Conservation (phyloP, 2,329 filamentous ascomycete genomes). For the Colletotrichum gloeosporioides region DNA sequence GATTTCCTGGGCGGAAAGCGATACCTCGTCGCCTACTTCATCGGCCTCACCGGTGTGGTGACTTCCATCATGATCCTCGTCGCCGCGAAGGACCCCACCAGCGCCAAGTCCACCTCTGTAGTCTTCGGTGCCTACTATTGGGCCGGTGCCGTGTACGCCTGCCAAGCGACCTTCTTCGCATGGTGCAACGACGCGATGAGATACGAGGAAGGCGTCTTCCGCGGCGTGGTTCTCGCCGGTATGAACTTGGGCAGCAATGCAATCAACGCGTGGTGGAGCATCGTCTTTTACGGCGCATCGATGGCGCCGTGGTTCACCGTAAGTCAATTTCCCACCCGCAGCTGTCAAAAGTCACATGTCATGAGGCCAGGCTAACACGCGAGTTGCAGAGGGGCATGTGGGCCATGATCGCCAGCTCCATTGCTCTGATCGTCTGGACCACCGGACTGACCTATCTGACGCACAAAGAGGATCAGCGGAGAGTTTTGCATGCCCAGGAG, state of each 20-base stretch:
- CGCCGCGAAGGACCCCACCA: constrained; percentile 46
- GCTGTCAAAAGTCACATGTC: neutral
- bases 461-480: constrained; percentile 2
- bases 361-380: neutral
- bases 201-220: constrained; percentile 65
- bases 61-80: constrained; percentile 68
- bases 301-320: constrained; percentile 71
- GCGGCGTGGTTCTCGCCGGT: constrained; percentile 71
- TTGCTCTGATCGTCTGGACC: constrained; percentile 66
- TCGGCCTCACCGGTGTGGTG: constrained; percentile 66
- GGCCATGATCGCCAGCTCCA: constrained; percentile 71
- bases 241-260: constrained; percentile 75
- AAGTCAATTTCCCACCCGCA: constrained; percentile 32
- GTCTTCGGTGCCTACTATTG: constrained; percentile 73
- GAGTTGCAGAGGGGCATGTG: constrained; percentile 66
- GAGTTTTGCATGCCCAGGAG: constrained; percentile 1
- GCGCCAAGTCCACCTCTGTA: constrained; percentile 48
- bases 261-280: constrained; percentile 76
- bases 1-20: constrained; percentile 68
- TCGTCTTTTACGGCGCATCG: constrained; percentile 72
- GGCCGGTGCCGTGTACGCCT: constrained; percentile 73
- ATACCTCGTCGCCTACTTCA: constrained; percentile 71
- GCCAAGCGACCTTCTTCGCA: constrained; percentile 77
- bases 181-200: constrained; percentile 77
- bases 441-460: constrained; percentile 53